Evolutionary conservation across 352 stramenopile species (phyloP), one percentile per base, ranked within the genome.

Genomic region (Pythium utonaiense): DNA sequence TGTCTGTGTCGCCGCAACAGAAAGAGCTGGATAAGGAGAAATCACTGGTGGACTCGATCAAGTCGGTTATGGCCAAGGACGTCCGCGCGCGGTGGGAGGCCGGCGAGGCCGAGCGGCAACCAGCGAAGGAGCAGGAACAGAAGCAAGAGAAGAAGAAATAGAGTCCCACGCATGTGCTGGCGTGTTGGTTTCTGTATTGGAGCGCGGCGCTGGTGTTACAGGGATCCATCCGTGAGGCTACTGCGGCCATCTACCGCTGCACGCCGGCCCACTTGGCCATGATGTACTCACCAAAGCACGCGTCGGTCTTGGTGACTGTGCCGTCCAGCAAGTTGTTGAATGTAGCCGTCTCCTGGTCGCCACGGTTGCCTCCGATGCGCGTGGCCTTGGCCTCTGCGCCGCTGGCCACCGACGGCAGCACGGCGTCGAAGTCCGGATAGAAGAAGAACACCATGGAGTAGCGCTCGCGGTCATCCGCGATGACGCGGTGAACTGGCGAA

Each of bases 401-500:
- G 45, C 42, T 56, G 33, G 19, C 40, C 0, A 81, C 61, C 3
- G 65, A 64, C 19, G 82, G 82, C 45, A 92, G 86, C 27, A 83
- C 76, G 10, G 80, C 80, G 44, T 86, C 79, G 56, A 88, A 92
- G 74, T 87, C 77, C 13, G 84, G 84, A 53, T 93, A 91, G 70
- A 89, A 93, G 69, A 93, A 93, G 59, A 90, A 91, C 40, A 91
- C 82, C 61, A 91, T 84, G 49, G 84, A 93, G 69, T 84, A 87
- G 41, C 84, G 82, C 56, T 93, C 82, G 36, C 73, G 71, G 44
- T 86, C 80, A 58, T 89, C 74, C 3, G 75, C 78, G 22, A 93
- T 62, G 14, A 93, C 84, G 24, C 82, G 82, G 54, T 93, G 84
- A 53, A 93, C 72, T 2, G 84, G 84, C 8, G 84, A 91, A 12